These are phyloP conservation scores for Talaromyces proteolyticus DNA, from an alignment of 495 filamentous ascomycete species.

Conservation along the genomic window DNA sequence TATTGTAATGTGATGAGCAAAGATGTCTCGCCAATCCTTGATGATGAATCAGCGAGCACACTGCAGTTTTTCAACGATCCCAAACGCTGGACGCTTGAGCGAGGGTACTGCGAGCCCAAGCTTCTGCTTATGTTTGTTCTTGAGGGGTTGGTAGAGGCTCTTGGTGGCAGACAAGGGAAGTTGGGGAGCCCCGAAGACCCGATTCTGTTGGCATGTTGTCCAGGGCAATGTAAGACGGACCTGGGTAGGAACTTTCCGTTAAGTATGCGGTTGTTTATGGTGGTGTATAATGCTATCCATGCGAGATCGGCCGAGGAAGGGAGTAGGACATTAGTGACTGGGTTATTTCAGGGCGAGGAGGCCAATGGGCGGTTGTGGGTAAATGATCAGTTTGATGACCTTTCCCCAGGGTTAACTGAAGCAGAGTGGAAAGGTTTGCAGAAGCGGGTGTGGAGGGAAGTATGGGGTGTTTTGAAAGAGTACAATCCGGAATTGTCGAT, in stretches of 20 bases:
- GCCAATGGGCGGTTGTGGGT: slow-evolving; percentile 1
- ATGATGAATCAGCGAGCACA: background rate
- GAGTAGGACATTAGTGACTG: slow-evolving; percentile 26
- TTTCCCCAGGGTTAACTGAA: background rate
- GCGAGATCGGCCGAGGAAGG: slow-evolving; percentile 31
- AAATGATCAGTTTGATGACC: slow-evolving; percentile 3
- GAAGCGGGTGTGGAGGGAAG: background rate
- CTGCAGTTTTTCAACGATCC: background rate
- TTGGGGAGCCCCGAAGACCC: background rate
- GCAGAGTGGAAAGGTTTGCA: background rate
- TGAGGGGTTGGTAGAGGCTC: slow-evolving; percentile 1
- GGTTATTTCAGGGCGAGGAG: slow-evolving; percentile 17
- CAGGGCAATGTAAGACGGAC: background rate
- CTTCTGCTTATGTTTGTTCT: slow-evolving; percentile 3
- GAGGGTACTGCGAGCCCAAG: background rate
- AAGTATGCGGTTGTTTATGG: background rate
- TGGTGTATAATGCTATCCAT: slow-evolving; percentile 8
- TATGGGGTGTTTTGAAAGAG: background rate
- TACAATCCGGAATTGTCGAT: background rate
- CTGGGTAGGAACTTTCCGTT: background rate
- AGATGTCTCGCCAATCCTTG: background rate
- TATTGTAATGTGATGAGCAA: background rate
- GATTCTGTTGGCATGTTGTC: background rate
- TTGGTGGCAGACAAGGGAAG: background rate
- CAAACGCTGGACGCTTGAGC: background rate